Conservation (phyloP, 2,329 filamentous ascomycete species). For the Scedosporium dehoogii region DNA sequence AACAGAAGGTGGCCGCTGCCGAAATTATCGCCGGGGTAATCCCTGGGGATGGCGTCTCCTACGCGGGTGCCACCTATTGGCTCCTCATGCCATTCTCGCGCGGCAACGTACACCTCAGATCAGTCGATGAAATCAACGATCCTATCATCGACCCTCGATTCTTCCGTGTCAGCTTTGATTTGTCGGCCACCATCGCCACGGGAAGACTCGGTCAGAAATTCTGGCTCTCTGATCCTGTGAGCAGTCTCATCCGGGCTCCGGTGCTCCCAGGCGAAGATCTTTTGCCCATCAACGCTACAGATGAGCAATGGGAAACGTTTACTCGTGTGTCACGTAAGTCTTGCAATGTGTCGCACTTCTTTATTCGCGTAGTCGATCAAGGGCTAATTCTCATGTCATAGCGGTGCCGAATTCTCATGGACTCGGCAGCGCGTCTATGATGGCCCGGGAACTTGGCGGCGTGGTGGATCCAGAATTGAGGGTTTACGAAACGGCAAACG, state of each 20-base stretch:
- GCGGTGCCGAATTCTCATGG: constrained; percentile 30
- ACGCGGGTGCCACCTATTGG: constrained; percentile 22
- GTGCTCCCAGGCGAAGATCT: constrained; percentile 13
- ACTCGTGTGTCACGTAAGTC: constrained; percentile 23
- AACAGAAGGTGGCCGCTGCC: constrained; percentile 30
- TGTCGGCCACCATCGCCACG: constrained; percentile 18
- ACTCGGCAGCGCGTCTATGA: constrained; percentile 34
- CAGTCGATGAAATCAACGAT: constrained; percentile 20
- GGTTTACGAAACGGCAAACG: constrained; percentile 36
- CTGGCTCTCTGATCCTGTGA: constrained; percentile 20
- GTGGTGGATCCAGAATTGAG: constrained; percentile 32
- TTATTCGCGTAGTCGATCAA: background rate
- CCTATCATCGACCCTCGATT: constrained; percentile 21
- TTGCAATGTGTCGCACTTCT: constrained; percentile 18
- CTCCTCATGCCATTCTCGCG: constrained; percentile 30
- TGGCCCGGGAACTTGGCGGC: constrained; percentile 31
- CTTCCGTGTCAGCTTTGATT: background rate
- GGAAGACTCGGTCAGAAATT: constrained; percentile 22
- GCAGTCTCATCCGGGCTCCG: constrained; percentile 11
- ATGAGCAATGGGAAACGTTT: constrained; percentile 26
- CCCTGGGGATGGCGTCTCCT: constrained; percentile 17
- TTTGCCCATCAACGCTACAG: constrained; percentile 19
- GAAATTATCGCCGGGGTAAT: constrained; percentile 31
- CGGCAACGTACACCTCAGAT: constrained; percentile 46
- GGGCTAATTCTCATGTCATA: constrained; percentile 6